Evolutionary conservation across 1,139 yeast genomes (phyloP), one percentile per base, ranked within the genome.

Genomic region (Diutina mesorugosa): DNA sequence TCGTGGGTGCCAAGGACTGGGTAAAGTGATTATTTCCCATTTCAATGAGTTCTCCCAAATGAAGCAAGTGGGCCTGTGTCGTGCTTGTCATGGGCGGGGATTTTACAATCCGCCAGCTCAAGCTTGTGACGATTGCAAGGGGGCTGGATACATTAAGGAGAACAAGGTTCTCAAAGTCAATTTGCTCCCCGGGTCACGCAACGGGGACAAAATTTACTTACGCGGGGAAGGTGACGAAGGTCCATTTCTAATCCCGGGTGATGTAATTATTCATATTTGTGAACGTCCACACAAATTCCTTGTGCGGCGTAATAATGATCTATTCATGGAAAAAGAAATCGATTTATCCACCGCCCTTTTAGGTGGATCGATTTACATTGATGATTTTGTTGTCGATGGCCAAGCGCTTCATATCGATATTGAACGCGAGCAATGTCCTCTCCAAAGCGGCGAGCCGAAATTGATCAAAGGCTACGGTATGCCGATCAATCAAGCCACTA

Each of bases 211-310:
- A 56, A 75, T 84, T 28, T 69, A 81, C 1, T 66, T 84, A 21
- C 72, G 75, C 28, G 80, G 83, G 2, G 85, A 80, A 61, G 87
- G 84, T 0, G 90, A 85, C 62, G 87, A 84, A 64, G 85, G 84
- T 0, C 69, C 78, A 45, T 74, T 77, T 60, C 70, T 81, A 2
- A 69, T 78, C 1, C 87, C 90, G 0, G 91, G 91, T 2, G 88
- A 85, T 65, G 84, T 85, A 8, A 69, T 84, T 1, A 78, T 85
- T 5, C 72, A 70, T 54, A 60, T 76, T 51, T 66, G 67, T 21
- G 74, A 75, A 60, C 60, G 64, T 1, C 63, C 67, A 2, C 78
- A 76, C 60, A 68, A 69, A 4, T 68, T 60, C 54, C 79, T 84
- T 63, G 73, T 75, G 26, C 74, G 90, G 63, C 72, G 71, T 57